Conservation (phyloP, 129 eudicot species). For the Helianthus tuberosus region DNA sequence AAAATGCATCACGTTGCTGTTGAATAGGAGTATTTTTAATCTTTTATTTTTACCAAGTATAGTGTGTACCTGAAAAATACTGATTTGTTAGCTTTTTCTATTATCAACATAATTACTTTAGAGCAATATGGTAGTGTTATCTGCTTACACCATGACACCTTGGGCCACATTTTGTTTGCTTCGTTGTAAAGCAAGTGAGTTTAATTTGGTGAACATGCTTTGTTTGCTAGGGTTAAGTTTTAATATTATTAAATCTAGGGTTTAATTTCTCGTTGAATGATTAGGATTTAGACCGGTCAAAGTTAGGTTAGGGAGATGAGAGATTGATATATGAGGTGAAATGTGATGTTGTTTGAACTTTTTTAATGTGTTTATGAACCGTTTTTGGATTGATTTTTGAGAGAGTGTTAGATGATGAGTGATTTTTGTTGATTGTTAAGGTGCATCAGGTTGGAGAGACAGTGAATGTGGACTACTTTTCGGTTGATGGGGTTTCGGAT, state of each 20-base stretch:
- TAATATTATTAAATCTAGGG: not conserved
- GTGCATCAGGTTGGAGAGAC: slow-evolving; percentile 72
- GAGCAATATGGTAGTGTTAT: no score
- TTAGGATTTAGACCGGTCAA: slow-evolving; percentile 62
- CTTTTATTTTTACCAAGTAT: no score
- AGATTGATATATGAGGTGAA: slow-evolving; percentile 75
- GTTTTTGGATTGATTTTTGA: not conserved
- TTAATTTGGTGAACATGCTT: no score
- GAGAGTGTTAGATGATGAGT: slow-evolving; percentile 21
- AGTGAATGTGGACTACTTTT: slow-evolving; percentile 60
- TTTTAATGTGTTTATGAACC: not conserved
- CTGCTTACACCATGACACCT: no score
- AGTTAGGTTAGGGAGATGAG: slow-evolving; percentile 72
- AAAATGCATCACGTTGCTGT: no score
- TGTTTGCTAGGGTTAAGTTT: slow-evolving; percentile 31
- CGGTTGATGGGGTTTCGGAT: slow-evolving; percentile 54
- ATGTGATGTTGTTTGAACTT: not conserved
- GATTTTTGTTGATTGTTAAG: slow-evolving; percentile 50
- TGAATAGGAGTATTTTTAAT: no score
- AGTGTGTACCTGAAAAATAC: no score
- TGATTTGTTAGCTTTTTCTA: no score
- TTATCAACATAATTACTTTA: no score
- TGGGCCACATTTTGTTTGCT: no score
- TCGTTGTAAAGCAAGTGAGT: no score
- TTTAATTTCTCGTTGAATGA: not conserved